Evolutionary conservation across 139 green algal genomes (phyloP), one percentile per base, ranked within the genome.

Genomic region (Desmodesmus armatus): DNA sequence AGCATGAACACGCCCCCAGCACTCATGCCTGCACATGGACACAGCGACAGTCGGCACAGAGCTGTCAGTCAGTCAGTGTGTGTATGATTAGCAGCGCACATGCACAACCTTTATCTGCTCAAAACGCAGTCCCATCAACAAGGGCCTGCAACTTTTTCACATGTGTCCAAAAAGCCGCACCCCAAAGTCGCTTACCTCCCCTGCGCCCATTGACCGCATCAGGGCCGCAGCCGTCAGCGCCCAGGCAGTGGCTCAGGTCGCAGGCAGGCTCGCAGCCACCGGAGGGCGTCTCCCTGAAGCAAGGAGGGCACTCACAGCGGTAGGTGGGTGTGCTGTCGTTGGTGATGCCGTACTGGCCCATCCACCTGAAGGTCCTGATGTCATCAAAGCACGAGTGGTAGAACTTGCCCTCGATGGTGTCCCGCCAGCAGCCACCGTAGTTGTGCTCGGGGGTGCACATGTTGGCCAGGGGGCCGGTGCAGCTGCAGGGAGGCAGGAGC

Each of bases 341-440:
- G 40, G 78, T 23, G 5, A 73, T 49, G 27, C 88, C 88, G 23
- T 82, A 75, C 4, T 80, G 27, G 21, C 81, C 65, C 70, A 81
- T 66, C 43, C 69, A 62, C 35, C 44, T 77, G 84, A 91, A 93
- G 0, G 83, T 58, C 0, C 51, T 25, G 1, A 96, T 60, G 70
- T 83, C 90, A 86, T 96, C 93, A 25, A 88, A 47, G 85, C 93
- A 96, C 6, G 86, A 89, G 63, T 31, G 49, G 76, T 90, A 91
- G n/a, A 69, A n/a, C 51, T 71, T 41, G 25, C 74, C 81, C 19
- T 23, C 35, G 35, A 60, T 84, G 70, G 90, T 87, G 65, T 86
- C 62, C 0, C 78, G 51, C 93, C 93, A 97, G 89, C 93, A 96
- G 78, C 87, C 91, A 53, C 89, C 90, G 33, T 89, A 88, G 58